These are phyloP conservation scores for Colletotrichum higginsianum DNA, from an alignment of 2,329 filamentous ascomycete genomes.

Conservation along the genomic window DNA sequence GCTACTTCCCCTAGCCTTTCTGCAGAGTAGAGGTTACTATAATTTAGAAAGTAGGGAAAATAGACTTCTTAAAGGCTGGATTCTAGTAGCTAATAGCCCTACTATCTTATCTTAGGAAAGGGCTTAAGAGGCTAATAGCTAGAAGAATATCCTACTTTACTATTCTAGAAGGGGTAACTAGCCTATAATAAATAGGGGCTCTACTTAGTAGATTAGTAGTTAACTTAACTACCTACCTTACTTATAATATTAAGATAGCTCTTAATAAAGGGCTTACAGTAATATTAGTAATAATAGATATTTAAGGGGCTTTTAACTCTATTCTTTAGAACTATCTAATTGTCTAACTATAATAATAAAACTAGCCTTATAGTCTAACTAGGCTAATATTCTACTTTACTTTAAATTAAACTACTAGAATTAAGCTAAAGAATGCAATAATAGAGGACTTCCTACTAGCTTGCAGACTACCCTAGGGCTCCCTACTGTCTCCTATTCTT, in stretches of 20 bases:
- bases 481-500: slow-evolving; percentile 27
- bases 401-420: not conserved
- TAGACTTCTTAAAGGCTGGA: too few relatives aligned
- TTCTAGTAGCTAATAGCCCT: slow-evolving; percentile 38
- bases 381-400: slow-evolving; percentile 15
- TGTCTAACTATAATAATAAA: slow-evolving; percentile 20
- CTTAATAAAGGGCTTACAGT: slow-evolving; percentile 11
- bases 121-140: slow-evolving; percentile 33
- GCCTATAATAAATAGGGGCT: slow-evolving; percentile 20
- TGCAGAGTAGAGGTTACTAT: slow-evolving; percentile 35
- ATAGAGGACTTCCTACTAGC: not conserved
- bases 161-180: slow-evolving; percentile 5
- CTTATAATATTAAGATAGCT: slow-evolving; percentile 29
- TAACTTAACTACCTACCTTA: slow-evolving; percentile 18
- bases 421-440: slow-evolving; percentile 21
- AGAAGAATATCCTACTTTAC: slow-evolving; percentile 16
- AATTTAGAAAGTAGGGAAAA: slow-evolving; percentile 28
- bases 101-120: slow-evolving; percentile 39
- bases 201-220: slow-evolving; percentile 17
- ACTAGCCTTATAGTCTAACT: slow-evolving; percentile 6
- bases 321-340: slow-evolving; percentile 24
- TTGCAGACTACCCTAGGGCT: slow-evolving; percentile 33
- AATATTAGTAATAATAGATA: slow-evolving; percentile 26
- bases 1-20: slow-evolving; percentile 22
- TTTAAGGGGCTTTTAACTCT: slow-evolving; percentile 37